Evolutionary conservation across 192 early-diverging fungal species (phyloP).

Genomic region (Coemansia sp.): DNA sequence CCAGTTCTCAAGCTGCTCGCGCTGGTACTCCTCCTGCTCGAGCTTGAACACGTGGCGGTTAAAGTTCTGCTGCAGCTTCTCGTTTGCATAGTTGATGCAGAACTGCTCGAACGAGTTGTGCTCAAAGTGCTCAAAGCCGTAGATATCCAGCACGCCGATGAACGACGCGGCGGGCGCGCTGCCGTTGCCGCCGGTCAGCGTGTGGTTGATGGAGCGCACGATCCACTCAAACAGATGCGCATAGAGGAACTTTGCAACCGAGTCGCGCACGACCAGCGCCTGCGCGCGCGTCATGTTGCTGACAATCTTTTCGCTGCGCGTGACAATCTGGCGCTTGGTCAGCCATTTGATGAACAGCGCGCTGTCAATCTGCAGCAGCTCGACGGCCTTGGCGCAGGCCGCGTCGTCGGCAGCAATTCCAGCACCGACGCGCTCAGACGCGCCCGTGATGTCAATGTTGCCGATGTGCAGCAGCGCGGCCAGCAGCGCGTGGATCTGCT

Average conservation of each 20-base stretch:
- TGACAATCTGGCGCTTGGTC: constrained; percentile 83
- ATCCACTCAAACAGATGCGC: constrained; percentile 81
- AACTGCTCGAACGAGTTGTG: constrained; percentile 61
- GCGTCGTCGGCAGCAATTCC: no score
- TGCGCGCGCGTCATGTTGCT: constrained; percentile 64
- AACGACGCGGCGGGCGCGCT: constrained; percentile 59
- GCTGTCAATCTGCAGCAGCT: constrained; percentile 79
- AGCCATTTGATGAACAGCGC: constrained; percentile 72
- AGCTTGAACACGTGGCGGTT: constrained; percentile 72
- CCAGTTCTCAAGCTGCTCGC: constrained; percentile 90
- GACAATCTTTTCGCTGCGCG: constrained; percentile 74
- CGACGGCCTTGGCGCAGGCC: constrained; percentile 70
- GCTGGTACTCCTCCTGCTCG: constrained; percentile 77
- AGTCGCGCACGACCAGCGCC: constrained; percentile 71
- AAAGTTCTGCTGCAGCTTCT: constrained; percentile 78
- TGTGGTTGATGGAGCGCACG: constrained; percentile 75
- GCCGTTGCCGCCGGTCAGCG: constrained; percentile 59
- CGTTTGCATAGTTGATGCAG: constrained; percentile 90
- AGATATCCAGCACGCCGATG: constrained; percentile 85
- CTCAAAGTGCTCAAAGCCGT: constrained; percentile 71
- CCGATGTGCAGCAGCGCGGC: constrained; percentile 90
- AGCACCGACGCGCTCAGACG: no score
- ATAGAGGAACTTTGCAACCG: constrained; percentile 72
- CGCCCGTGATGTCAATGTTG: constrained; percentile 67
- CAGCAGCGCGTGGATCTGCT: constrained; percentile 79